Evolutionary conservation across 139 green algal genomes (phyloP), one percentile per base, ranked within the genome.

Genomic region (Chlamydomonas asymmetrica): DNA sequence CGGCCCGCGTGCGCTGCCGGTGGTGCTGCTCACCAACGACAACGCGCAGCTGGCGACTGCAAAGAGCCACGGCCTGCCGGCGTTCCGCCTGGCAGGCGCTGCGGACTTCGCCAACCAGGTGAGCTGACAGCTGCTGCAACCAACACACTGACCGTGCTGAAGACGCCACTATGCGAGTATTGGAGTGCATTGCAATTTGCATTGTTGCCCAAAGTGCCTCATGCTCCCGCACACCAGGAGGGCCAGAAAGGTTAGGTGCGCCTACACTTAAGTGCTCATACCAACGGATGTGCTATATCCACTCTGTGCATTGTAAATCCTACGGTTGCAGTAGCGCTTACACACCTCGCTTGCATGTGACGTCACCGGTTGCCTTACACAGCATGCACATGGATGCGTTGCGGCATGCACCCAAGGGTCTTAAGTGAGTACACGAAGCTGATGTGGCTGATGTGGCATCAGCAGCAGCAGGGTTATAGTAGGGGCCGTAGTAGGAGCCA

Each of bases 1-100:
- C 7, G 13, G 32, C 32, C 34, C 20, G 34, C 34, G 59, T 23
- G 6, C 64, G 6, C 76, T 94, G 73, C 88, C 91, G 0, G 90
- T 94, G 18, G 60, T 94, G 40, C 81, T 94, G 67, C 82, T 94
- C 20, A 90, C 88, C 10, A 91, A 89, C 72, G 90, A 95, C 83
- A 93, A 93, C 49, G 88, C 73, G 3, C 90, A 95, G 79, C 73
- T 94, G 54, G 65, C 80, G n/a, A 76, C 84, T 45, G 90, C 89
- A 0, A 86, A 79, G 61, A 74, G 75, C 37, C 89, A 95, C 73
- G 90, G 90, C 25, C 84, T 94, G 75, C 90, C 90, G 7, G 88
- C 85, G 0, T 81, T 87, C 50, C 65, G 82, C 52, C 48, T 65
- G 31, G 48, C 56, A 1, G 63, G 49, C 43, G 52, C 49, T n/a